Conservation (phyloP, 2,329 filamentous ascomycete genomes). For the Davidsoniella virescens region DNA sequence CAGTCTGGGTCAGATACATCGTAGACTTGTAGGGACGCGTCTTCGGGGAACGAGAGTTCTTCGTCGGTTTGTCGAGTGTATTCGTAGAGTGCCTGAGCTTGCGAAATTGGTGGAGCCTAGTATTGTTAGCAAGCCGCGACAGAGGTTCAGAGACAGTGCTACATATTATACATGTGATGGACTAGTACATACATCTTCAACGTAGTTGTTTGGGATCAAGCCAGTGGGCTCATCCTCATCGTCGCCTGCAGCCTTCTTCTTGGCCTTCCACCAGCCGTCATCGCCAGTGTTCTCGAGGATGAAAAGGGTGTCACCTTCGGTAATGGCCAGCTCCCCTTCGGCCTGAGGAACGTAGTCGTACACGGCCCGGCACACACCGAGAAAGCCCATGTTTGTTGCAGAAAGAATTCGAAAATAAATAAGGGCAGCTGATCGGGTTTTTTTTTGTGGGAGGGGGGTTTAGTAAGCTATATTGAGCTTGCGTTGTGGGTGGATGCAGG, state of each 20-base stretch:
- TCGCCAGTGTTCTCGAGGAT: slow-evolving; percentile 66
- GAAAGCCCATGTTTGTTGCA: slow-evolving; percentile 57
- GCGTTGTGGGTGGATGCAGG: too few relatives aligned
- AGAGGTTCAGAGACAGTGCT: background rate
- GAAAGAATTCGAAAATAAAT: background rate
- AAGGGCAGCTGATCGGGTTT: too few relatives aligned
- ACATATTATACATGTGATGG: background rate
- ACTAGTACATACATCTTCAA: slow-evolving; percentile 55
- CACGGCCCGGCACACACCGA: slow-evolving; percentile 76
- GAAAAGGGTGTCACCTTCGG: slow-evolving; percentile 77
- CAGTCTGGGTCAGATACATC: slow-evolving; percentile 89
- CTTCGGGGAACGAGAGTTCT: slow-evolving; percentile 89
- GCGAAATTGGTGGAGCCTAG: slow-evolving; percentile 37
- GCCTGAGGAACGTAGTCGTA: slow-evolving; percentile 87
- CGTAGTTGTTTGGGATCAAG: slow-evolving; percentile 84
- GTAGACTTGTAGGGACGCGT: slow-evolving; percentile 67
- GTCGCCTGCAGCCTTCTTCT: slow-evolving; percentile 69
- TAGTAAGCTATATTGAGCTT: background rate
- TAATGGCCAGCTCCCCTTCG: slow-evolving; percentile 69
- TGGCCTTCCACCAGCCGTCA: slow-evolving; percentile 88
- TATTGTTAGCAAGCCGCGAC: background rate
- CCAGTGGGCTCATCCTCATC: slow-evolving; percentile 87
- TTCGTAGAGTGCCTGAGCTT: slow-evolving; percentile 91
- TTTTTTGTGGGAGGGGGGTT: background rate
- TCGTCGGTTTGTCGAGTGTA: slow-evolving; percentile 96